phyloP scores from a whole-genome alignment of 306 rosid genomes.

The Casuarina equisetifolia region DNA sequence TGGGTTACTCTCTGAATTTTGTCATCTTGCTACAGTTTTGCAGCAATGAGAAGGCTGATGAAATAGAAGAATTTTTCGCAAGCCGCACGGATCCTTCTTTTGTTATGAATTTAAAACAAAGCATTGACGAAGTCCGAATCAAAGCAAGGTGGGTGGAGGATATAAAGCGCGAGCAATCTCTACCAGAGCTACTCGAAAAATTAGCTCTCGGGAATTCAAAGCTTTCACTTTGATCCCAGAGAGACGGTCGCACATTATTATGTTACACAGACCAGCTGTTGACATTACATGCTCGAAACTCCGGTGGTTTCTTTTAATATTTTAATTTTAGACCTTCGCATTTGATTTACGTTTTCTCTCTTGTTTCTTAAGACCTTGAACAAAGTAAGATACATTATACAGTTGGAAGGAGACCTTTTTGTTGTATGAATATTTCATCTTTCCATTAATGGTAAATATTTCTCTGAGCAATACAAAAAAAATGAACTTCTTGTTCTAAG shows the following conservation, averaged over 20 bases:
- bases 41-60: constrained; percentile 56
- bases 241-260: background rate
- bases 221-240: constrained; percentile 16
- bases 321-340: too few relatives aligned
- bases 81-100: constrained; percentile 36
- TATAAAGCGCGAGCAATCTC: constrained; percentile 43
- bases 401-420: too few relatives aligned
- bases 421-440: too few relatives aligned
- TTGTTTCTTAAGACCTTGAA: too few relatives aligned
- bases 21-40: constrained; percentile 39
- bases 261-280: background rate
- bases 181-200: constrained; percentile 37
- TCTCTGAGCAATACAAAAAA: too few relatives aligned
- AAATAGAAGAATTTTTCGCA: constrained; percentile 49
- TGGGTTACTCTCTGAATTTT: constrained; percentile 18
- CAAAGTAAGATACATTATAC: too few relatives aligned
- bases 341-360: too few relatives aligned
- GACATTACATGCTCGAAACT: background rate
- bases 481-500: too few relatives aligned
- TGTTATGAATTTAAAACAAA: constrained; percentile 45
- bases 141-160: constrained; percentile 61
- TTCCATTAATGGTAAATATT: too few relatives aligned
- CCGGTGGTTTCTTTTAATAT: too few relatives aligned
- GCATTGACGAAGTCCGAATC: constrained; percentile 57
- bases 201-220: constrained; percentile 31